Base-by-base conservation (phyloP, 805 yeast genomes). In the Cyberlindnera americana region DNA sequence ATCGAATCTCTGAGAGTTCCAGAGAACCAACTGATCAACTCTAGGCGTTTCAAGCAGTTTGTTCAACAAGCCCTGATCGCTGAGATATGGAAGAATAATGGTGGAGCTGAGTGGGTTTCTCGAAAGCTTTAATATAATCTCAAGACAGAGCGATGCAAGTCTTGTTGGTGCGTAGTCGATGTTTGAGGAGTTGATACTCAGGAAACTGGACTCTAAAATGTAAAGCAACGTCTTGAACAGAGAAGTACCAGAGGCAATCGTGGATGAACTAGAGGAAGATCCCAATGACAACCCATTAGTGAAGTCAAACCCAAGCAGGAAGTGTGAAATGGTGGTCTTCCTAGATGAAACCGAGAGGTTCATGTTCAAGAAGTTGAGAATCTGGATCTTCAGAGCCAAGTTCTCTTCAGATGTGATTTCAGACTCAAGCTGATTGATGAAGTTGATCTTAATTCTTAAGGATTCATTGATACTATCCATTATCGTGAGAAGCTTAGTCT, bases 381-480 rank as follows among this genome's bases (percentile, higher is more conserved):
- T 59, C 13, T 72, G 70, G 22, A 77, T 56, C 53, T 88, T 87
- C 12, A 78, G 54, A 5, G 61, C 64, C 24, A 80, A 58, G 14
- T 64, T 62, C 6, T 66, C 61, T 7, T 65, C 59, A n/a, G 54
- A 48, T 1, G 62, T 60, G 28, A 72, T 66, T 7, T 67, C 66
- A 6, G 76, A 51, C 31, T 75, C 81, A 17, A 83, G 52, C 53
- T 87, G 95, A 29, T 77, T 74, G 29, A 86, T 78, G 43, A 89
- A 79, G 0, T 88, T 78, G 49, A 75, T 76, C 44, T 83, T 76
- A 27, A 91, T 83, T 48, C 90, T 72, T 2, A 73, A 65, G 0
- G 95, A 78, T 49, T 90, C 96, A 49, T 86, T 86, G 23, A 84
- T 76, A 13, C 89, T 81, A 51, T 81, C 83, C 38, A 84, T 71